Base-by-base conservation (phyloP, 2,329 filamentous ascomycete genomes). In the Arthrobotrys pseudoclavata region DNA sequence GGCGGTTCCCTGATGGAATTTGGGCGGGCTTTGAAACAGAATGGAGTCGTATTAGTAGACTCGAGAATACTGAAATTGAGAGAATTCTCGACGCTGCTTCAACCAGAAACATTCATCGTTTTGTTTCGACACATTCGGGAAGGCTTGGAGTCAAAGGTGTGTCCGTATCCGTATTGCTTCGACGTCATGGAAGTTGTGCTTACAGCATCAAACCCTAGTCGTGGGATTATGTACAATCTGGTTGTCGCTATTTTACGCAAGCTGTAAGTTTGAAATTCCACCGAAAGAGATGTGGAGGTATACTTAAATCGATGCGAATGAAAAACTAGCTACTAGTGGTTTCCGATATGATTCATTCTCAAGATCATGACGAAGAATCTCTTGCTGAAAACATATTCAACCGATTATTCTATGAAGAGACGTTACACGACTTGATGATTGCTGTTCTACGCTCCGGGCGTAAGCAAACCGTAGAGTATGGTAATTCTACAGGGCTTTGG, bases 361-460 rank as follows among this genome's bases (percentile, higher is more conserved):
- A 89, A 0, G 88, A 92, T 31, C 34, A 42, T 3, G 34, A 42
- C 4, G 94, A 97, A 79, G 94, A 97, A n/a, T 96, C 98, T 81
- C 98, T 99, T 83, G 95, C 96, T 0, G 95, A 99, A 83, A 99
- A 99, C 81, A 97, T 97, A 12, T 89, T 97, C 64, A 96, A 92
- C 81, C 92, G 95, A 78, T 93, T 99, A n/a, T 99, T 99, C 83
- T 99, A 99, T 84, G 96, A 99, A 84, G 94, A 98, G 82, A 89
- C 92, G 0, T 97, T 94, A 0, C 94, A 99, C 82, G 95, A 99
- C 79, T 88, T 92, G 24, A 89, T 99, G 63, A 88, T 95, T 31
- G 89, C 90, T 75, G 92, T 97, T 66, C 87, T 95, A 0, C 88
- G 91, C 79, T 91, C 88, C n/a, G 98, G 96, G 85, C 97, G 96